Conservation (phyloP, 1,284 basidiomycete genomes). For the Anthracocystis setariae region DNA sequence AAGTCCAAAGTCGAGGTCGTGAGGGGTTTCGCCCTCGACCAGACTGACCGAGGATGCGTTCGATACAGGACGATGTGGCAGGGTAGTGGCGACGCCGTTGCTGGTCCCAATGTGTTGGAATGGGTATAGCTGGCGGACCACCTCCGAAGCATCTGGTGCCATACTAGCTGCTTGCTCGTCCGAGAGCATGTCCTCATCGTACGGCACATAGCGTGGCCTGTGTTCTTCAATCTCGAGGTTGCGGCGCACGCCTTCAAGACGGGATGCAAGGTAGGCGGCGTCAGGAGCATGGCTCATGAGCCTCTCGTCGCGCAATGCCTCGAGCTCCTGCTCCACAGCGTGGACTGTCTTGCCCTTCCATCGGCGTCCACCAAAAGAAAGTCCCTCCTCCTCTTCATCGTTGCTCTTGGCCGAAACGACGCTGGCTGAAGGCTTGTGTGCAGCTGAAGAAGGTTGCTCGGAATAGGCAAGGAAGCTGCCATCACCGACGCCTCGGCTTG, state of each 20-base stretch:
- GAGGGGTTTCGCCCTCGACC: slow-evolving; percentile 44
- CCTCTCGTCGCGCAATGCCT: slow-evolving; percentile 53
- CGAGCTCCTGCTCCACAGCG: slow-evolving; percentile 62
- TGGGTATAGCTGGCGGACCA: slow-evolving; percentile 36
- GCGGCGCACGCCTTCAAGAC: slow-evolving; percentile 54
- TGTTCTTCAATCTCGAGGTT: slow-evolving; percentile 58
- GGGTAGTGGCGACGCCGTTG: background rate
- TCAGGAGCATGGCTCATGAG: slow-evolving; percentile 63
- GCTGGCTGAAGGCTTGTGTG: background rate
- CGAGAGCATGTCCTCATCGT: slow-evolving; percentile 43
- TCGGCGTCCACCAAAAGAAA: slow-evolving; percentile 47
- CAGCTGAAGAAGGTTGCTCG: slow-evolving; percentile 1
- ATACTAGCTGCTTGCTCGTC: slow-evolving; percentile 28
- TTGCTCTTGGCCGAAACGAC: slow-evolving; percentile 16
- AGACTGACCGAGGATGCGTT: slow-evolving; percentile 48
- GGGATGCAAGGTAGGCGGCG: slow-evolving; percentile 56
- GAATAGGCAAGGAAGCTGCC: background rate
- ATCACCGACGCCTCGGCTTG: slow-evolving; percentile 27
- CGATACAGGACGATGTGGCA: slow-evolving; percentile 47
- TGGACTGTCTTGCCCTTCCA: slow-evolving; percentile 65
- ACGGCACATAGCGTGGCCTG: slow-evolving; percentile 44
- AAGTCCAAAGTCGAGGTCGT: slow-evolving; percentile 44
- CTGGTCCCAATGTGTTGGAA: slow-evolving; percentile 20
- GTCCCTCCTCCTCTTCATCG: slow-evolving; percentile 38
- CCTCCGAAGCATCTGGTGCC: slow-evolving; percentile 22